Evolutionary conservation across 495 filamentous ascomycete genomes (phyloP), one percentile per base, ranked within the genome.

Genomic region (Penicillium dipodomyicola): DNA sequence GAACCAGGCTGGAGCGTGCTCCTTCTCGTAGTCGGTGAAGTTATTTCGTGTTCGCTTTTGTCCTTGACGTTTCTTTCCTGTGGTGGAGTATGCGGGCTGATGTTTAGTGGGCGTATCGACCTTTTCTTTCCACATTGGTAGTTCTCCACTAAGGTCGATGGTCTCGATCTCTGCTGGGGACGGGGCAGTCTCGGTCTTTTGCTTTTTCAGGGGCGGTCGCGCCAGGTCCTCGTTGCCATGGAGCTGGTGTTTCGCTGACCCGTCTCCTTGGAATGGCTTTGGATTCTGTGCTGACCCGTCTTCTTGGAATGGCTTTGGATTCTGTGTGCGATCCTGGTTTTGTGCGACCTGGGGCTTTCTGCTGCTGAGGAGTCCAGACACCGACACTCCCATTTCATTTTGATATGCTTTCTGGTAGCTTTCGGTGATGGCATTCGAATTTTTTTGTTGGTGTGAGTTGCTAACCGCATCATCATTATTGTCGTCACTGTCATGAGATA

Each of bases 1-100:
- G 20, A 54, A 27, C 52, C 52, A 54, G 8, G 30, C 42, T 30
- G 52, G 52, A 9, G 52, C 52, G n/a, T 47, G 30, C 10, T 54
- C 20, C 6, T 19, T 46, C 30, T 54, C 52, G 5, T 46, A 45
- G 2, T 46, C 42, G 14, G 52, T 54, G 33, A 54, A 54, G 32
- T 54, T 54, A 1, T 54, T 54, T 0, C 52, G 42, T 11, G 22
- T 35, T 39, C 52, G 42, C 29, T 37, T 52, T 6, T 23, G n/a
- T 17, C 20, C 17, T 33, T 37, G 20, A 7, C 4, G 7, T 35
- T 12, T n/a, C 30, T 32, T 47, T 27, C 9, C 30, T 27, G 9
- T 25, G 19, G 20, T 11, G 7, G 30, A n/a, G 7, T 20, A 19
- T 3, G 9, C 19, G 2, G 25, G 9, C 11, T 20, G n/a, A 1